Evolutionary conservation across 1,284 basidiomycete species (phyloP), one percentile per base, ranked within the genome.

Genomic region (Rhodotorula mucilaginosa): DNA sequence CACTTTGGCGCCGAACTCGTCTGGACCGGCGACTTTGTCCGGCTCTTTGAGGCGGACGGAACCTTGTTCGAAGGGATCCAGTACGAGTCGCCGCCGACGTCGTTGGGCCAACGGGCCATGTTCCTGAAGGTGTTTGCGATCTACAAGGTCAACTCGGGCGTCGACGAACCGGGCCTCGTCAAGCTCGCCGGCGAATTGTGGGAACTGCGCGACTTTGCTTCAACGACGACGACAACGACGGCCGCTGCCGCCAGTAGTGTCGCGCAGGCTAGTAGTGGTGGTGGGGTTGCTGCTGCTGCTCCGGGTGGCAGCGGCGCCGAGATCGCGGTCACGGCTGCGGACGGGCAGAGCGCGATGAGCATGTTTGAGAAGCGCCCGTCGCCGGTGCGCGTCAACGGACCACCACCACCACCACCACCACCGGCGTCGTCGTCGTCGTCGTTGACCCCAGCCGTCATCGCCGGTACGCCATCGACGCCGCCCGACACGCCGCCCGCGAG

Each of bases 11-110:
- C 71, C 48, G 77, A 78, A 51, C 63, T 58, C 15, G 69, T 78
- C 58, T 76, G 75, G 74, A 57, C 64, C 23, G 76, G 75, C 46
- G 77, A 78, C 54, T 49, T 78, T 46, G 71, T 77, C 18, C 69
- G 77, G 47, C 18, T 78, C 26, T 56, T 75, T 58, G 61, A 63
- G 18, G 23, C 13, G 12, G 34, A 58, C 31, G 57, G 34, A 10
- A 7, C 6, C 31, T 59, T 46, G 15, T 34, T 44, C 54, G 52
- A 44, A 12, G 5, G 10, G 5, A 23, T 58, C 31, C 18, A 44
- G 5, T 18, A 26, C 10, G 29, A 51, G n/a, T 15, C 47, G 19
- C 44, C 8, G 29, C 23, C 49, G 5, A 67, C 10, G 7, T 29
- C 12, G 44, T 47, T 19, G 49, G n/a, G 29, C 12, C 26, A 63